These are phyloP conservation scores for Tylopilus sp. DNA, from an alignment of 768 basidiomycete species.

Conservation along the genomic window DNA sequence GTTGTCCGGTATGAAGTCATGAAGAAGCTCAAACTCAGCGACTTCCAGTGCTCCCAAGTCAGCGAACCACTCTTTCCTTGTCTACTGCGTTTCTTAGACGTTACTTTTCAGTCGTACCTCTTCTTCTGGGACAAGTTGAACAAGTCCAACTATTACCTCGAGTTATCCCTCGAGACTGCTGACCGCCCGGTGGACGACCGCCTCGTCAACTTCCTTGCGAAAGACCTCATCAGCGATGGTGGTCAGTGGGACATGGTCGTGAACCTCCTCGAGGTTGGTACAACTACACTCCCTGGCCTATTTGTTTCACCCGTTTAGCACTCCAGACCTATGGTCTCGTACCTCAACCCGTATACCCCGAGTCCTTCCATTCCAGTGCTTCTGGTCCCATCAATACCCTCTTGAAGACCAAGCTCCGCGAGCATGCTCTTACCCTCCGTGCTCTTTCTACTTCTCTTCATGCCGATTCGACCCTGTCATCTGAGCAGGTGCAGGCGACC, in stretches of 20 bases:
- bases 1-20: slow-evolving; percentile 79
- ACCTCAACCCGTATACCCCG: slow-evolving; percentile 79
- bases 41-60: slow-evolving; percentile 91
- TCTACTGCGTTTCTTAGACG: slow-evolving; percentile 3
- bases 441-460: slow-evolving; percentile 52
- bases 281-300: neutral
- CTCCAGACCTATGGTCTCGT: slow-evolving; percentile 77
- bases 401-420: slow-evolving; percentile 87
- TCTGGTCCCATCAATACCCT: slow-evolving; percentile 72
- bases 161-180: slow-evolving; percentile 78
- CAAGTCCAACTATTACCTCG: slow-evolving; percentile 87
- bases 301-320: slow-evolving; percentile 29
- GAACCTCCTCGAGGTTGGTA: slow-evolving; percentile 56
- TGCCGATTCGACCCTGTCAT: slow-evolving; percentile 39
- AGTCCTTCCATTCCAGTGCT: slow-evolving; percentile 78
- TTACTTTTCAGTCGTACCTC: slow-evolving; percentile 61
- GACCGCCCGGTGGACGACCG: slow-evolving; percentile 81
- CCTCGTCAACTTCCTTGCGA: slow-evolving; percentile 71
- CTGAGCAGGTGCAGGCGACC: slow-evolving; percentile 45
- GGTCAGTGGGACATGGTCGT: slow-evolving; percentile 95
- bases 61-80: slow-evolving; percentile 8
- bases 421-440: slow-evolving; percentile 84
- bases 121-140: slow-evolving; percentile 98
- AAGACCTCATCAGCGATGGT: slow-evolving; percentile 82
- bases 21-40: slow-evolving; percentile 79